phyloP scores from a whole-genome alignment of 768 basidiomycete species.

The Tremella yokohamensis region DNA sequence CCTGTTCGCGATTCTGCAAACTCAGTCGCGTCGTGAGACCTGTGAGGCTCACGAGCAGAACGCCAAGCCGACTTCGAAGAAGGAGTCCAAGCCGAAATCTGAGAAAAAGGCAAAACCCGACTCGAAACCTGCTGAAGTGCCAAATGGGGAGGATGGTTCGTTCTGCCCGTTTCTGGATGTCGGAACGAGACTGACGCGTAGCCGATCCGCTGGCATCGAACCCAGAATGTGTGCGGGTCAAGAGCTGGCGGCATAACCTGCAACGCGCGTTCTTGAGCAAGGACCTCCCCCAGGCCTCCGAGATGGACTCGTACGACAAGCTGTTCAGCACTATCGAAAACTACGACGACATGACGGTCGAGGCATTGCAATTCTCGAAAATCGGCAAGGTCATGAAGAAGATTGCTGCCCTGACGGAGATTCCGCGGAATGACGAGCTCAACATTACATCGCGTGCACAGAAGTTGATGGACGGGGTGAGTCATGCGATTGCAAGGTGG shows the following conservation, averaged over 20 bases:
- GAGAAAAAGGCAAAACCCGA: slow-evolving; percentile 22
- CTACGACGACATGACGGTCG: slow-evolving; percentile 72
- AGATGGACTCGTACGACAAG: slow-evolving; percentile 69
- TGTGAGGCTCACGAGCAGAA: slow-evolving; percentile 65
- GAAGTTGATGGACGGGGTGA: slow-evolving; percentile 61
- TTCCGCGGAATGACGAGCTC: slow-evolving; percentile 66
- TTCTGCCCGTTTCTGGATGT: slow-evolving; percentile 9
- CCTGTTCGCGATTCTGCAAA: too few relatives aligned
- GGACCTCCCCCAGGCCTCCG: slow-evolving; percentile 63
- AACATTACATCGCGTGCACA: slow-evolving; percentile 69
- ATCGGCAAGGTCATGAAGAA: slow-evolving; percentile 69
- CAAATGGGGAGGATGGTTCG: slow-evolving; percentile 59
- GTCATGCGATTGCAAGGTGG: slow-evolving; percentile 1
- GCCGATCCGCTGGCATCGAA: slow-evolving; percentile 57
- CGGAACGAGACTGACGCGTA: slow-evolving; percentile 12
- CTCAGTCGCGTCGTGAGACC: neutral
- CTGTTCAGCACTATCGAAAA: slow-evolving; percentile 73
- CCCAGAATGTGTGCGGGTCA: slow-evolving; percentile 68
- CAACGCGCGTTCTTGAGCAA: slow-evolving; percentile 77
- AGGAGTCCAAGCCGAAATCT: slow-evolving; percentile 51
- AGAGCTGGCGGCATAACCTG: slow-evolving; percentile 86
- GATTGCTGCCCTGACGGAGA: slow-evolving; percentile 61
- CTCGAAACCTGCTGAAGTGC: slow-evolving; percentile 56
- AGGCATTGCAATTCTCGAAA: slow-evolving; percentile 71
- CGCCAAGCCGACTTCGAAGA: slow-evolving; percentile 63